Conservation (phyloP, 768 basidiomycete species). For the Vararia minispora region DNA sequence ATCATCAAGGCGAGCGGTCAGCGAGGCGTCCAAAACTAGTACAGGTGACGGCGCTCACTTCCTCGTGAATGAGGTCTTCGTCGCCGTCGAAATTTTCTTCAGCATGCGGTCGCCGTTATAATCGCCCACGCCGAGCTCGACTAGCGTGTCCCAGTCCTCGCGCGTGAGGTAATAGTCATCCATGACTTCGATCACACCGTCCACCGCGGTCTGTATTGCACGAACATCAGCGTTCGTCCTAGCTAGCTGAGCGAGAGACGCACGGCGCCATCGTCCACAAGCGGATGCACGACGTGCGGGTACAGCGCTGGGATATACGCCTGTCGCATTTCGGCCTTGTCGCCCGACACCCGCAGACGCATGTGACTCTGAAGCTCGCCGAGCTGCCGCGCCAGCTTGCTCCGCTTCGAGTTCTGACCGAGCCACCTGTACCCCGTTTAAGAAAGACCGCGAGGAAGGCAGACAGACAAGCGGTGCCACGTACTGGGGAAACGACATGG, state of each 20-base stretch:
- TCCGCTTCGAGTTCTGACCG: constrained; percentile 93
- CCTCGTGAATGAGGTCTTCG: constrained; percentile 77
- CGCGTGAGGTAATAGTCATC: constrained; percentile 89
- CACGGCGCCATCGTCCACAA: constrained; percentile 65
- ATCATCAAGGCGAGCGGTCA: neutral
- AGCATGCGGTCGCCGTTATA: constrained; percentile 62
- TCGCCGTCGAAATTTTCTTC: constrained; percentile 74
- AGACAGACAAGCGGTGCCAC: too few relatives aligned
- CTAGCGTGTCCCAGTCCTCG: constrained; percentile 94
- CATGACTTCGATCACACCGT: constrained; percentile 78
- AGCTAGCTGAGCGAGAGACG: constrained; percentile 24
- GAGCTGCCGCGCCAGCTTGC: constrained; percentile 68
- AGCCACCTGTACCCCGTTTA: constrained; percentile 58
- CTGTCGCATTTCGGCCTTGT: constrained; percentile 83
- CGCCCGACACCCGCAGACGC: constrained; percentile 88
- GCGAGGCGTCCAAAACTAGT: neutral
- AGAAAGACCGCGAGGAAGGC: neutral
- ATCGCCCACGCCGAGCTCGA: constrained; percentile 85
- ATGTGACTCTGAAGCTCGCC: constrained; percentile 90
- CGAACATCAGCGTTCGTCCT: constrained; percentile 1
- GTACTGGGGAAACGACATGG: constrained; percentile 77
- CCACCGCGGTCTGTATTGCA: constrained; percentile 52
- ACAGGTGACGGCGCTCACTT: constrained; percentile 40
- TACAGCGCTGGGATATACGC: constrained; percentile 86
- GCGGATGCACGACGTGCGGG: constrained; percentile 68